Evolutionary conservation across 768 basidiomycete genomes (phyloP).

Genomic region (Mycena indigotica): DNA sequence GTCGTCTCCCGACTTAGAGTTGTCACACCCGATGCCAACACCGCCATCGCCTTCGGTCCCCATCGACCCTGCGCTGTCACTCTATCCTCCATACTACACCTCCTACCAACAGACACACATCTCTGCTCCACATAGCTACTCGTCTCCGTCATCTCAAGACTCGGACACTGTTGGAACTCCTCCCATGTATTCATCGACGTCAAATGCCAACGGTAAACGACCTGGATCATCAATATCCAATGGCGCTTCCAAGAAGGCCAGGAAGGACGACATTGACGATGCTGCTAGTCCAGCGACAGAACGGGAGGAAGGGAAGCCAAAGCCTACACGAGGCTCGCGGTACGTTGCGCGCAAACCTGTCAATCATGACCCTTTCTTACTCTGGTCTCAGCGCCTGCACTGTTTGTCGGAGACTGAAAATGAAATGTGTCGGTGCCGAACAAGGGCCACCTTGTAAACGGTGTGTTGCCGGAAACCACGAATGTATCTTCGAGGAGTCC

Average conservation of each 20-base stretch:
- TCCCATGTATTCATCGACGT: conserved; percentile 59
- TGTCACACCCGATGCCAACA: conserved; percentile 50
- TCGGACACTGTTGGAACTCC: conserved; percentile 78
- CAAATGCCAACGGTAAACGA: conserved; percentile 66
- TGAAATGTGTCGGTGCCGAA: conserved; percentile 92
- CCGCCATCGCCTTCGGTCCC: conserved; percentile 64
- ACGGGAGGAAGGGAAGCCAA: conserved; percentile 72
- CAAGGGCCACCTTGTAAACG: conserved; percentile 91
- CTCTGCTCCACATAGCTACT: conserved; percentile 58
- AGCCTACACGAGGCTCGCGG: conserved; percentile 86
- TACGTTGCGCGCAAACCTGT: conserved; percentile 29
- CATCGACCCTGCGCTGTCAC: conserved; percentile 71
- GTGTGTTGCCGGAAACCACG: conserved; percentile 75
- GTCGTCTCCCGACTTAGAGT: conserved; percentile 45
- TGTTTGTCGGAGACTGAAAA: conserved; percentile 88
- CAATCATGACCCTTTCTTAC: neutral
- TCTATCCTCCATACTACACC: conserved; percentile 67
- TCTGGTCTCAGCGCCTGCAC: conserved; percentile 74
- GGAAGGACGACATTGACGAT: conserved; percentile 58
- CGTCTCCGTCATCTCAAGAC: conserved; percentile 79
- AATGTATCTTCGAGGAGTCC: conserved; percentile 96
- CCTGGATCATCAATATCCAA: conserved; percentile 54
- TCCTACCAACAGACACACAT: conserved; percentile 58
- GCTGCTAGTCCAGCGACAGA: conserved; percentile 54
- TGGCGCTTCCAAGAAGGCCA: conserved; percentile 52